phyloP scores from a whole-genome alignment of 495 filamentous ascomycete genomes.

The Durotheca rogersii region DNA sequence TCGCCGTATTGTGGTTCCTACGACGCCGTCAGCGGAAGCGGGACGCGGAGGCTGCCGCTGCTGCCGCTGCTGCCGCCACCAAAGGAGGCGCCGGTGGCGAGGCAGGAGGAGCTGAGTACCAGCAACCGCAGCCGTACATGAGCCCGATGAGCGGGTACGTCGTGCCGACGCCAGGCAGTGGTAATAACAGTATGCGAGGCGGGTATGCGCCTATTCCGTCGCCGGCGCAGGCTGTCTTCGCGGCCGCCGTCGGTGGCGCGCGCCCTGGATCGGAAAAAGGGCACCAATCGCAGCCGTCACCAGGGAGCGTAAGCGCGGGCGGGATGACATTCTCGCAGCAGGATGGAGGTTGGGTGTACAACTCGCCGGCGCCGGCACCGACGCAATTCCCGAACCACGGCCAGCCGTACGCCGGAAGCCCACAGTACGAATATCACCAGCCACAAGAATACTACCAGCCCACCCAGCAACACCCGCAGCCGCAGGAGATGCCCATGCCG shows the following conservation, averaged over 20 bases:
- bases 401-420: no score
- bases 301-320: neutral
- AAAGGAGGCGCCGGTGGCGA: no score
- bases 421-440: conserved; percentile 7
- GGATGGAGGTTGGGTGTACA: conserved; percentile 20
- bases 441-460: conserved; percentile 10
- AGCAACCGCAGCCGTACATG: neutral
- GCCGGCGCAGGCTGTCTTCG: conserved; percentile 4
- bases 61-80: neutral
- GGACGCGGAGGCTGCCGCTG: conserved; percentile 8
- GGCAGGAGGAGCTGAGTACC: neutral
- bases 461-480: conserved; percentile 9
- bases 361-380: no score
- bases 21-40: conserved; percentile 16
- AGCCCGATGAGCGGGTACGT: conserved; percentile 8
- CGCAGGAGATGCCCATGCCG: conserved; percentile 23
- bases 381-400: no score
- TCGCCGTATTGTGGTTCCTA: conserved; percentile 19
- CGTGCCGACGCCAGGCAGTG: neutral
- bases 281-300: no score
- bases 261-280: no score
- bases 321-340: conserved; percentile 2
- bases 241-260: no score
- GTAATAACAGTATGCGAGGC: conserved; percentile 1
- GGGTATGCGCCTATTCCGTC: conserved; percentile 8